Evolutionary conservation across 1,139 yeast species (phyloP).

Genomic region (Yamadazyma spencermartinsiae): DNA sequence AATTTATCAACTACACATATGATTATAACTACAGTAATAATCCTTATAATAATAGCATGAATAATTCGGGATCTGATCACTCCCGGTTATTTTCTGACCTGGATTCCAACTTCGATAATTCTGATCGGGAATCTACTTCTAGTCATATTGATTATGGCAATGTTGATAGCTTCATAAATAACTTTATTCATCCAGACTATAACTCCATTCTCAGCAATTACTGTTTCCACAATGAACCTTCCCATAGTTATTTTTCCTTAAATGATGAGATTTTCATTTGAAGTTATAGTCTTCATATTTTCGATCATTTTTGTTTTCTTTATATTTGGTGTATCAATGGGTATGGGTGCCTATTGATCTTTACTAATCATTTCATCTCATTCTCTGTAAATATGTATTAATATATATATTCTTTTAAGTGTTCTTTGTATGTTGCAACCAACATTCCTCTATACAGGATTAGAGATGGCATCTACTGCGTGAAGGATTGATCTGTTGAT

Average conservation of each 20-base stretch:
- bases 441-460: too few species aligned
- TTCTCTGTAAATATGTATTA: constrained; percentile 2
- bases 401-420: neutral
- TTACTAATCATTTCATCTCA: neutral
- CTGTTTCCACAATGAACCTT: constrained; percentile 15
- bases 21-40: constrained; percentile 7
- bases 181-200: constrained; percentile 11
- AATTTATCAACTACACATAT: constrained; percentile 1
- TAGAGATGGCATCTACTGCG: neutral
- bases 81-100: neutral
- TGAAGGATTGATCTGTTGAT: too few species aligned
- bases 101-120: constrained; percentile 2
- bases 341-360: neutral
- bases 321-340: neutral
- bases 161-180: constrained; percentile 10
- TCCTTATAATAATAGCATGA: constrained; percentile 2
- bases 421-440: neutral
- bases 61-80: neutral
- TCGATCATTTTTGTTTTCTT: neutral
- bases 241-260: constrained; percentile 14
- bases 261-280: constrained; percentile 14
- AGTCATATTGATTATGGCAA: constrained; percentile 10
- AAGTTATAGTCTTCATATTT: neutral
- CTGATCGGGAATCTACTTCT: constrained; percentile 3
- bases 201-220: constrained; percentile 14